Evolutionary conservation across 257 asterid genomes (phyloP).

Genomic region (Capsicum pubescens): DNA sequence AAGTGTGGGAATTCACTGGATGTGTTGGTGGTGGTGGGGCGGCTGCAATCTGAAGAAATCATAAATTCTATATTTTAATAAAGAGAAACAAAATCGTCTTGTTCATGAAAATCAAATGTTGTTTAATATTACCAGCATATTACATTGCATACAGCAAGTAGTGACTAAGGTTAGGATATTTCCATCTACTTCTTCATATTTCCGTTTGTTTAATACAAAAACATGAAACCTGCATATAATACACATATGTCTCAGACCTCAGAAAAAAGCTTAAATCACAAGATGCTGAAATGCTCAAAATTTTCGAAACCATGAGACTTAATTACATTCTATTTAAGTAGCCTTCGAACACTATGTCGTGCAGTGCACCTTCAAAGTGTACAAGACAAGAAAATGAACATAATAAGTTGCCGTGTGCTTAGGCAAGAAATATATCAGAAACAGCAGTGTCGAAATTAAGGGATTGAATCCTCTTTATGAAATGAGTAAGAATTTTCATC

Average conservation of each 20-base stretch:
- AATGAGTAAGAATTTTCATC: not conserved
- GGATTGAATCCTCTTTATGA: not conserved
- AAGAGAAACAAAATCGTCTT: not conserved
- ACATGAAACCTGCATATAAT: not conserved
- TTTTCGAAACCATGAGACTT: not conserved
- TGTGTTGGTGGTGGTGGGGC: too few species aligned
- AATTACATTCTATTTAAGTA: not conserved
- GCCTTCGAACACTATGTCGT: not conserved
- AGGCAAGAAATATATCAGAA: not conserved
- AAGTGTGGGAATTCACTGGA: too few species aligned
- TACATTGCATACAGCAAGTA: not conserved
- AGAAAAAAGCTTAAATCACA: not conserved
- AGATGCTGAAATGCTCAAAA: not conserved
- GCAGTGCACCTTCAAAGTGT: not conserved
- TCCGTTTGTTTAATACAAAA: not conserved
- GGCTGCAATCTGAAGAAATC: not conserved
- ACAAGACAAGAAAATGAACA: not conserved
- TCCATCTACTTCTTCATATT: not conserved
- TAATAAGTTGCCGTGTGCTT: not conserved
- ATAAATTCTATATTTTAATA: not conserved
- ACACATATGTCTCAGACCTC: not conserved
- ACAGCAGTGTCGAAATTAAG: not conserved
- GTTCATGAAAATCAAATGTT: not conserved
- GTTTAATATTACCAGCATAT: not conserved
- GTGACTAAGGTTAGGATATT: not conserved